phyloP scores from a whole-genome alignment of 2,329 filamentous ascomycete genomes.

The Neonectria neomacrospora region DNA sequence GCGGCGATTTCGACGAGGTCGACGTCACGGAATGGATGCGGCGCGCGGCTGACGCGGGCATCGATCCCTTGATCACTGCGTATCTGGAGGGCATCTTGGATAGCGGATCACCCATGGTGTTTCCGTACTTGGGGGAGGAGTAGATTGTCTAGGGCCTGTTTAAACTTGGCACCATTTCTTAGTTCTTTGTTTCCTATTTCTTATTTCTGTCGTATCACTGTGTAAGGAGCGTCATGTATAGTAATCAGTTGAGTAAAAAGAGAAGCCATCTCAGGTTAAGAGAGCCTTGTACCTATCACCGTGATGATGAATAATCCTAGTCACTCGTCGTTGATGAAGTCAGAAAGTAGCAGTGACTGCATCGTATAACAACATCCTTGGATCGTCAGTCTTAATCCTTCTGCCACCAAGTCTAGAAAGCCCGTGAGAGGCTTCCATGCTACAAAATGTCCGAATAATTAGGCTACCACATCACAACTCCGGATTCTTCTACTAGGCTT shows the following conservation, averaged over 20 bases:
- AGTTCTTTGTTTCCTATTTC: not conserved
- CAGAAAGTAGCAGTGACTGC: too few relatives aligned
- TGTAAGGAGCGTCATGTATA: not conserved
- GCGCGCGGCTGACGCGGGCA: constrained; percentile 25
- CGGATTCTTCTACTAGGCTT: not conserved
- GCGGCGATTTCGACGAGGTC: constrained; percentile 23
- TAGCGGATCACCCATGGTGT: constrained; percentile 22
- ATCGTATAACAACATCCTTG: too few relatives aligned
- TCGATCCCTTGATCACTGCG: constrained; percentile 30
- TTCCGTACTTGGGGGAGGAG: constrained; percentile 28
- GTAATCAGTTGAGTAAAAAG: not conserved
- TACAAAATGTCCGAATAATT: not conserved
- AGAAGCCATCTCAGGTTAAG: not conserved
- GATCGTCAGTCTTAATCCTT: not conserved
- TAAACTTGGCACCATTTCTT: not conserved
- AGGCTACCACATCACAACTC: not conserved
- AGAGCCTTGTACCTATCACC: not conserved
- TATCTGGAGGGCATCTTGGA: constrained; percentile 32
- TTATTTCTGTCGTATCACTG: not conserved
- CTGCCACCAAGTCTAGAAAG: not conserved
- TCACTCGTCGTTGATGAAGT: not conserved
- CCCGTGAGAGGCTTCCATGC: not conserved
- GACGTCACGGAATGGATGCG: constrained; percentile 25
- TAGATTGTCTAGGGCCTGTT: not conserved
- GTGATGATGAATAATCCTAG: not conserved